Base-by-base conservation (phyloP, 306 rosid species). In the Begonia loranthoides region DNA sequence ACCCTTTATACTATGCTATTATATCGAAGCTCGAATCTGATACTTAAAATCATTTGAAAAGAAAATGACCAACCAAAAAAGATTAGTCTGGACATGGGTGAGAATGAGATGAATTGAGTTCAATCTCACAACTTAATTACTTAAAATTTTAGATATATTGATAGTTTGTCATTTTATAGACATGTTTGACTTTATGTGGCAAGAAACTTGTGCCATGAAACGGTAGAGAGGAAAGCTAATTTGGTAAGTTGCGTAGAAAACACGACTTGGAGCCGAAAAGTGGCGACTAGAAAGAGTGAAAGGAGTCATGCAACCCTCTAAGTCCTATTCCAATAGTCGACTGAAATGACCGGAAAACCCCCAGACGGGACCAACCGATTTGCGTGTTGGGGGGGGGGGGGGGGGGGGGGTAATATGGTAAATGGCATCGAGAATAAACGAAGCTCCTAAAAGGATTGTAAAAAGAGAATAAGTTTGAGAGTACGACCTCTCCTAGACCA, bases 321-420 rank as follows among this genome's bases (percentile, higher is more conserved):
- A n/a, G 36, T 73, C 78, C 49, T 65, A 61, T 75, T 65, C 73
- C 60, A 57, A 34, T 70, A 74, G 61, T 70, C 65, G 71, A 74
- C 72, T 55, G 59, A 48, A 77, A 68, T 3, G 47, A 61, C 52
- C 60, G 60, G 57, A 58, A 49, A 50, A 12, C 4, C 12, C 9
- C 12, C 53, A 28, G 9, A 28, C 45, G 65, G 40, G 56, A 28
- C 36, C 6, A 28, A 28, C 36, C 36, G 36, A 28, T 28, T 28
- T 28, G 8, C 36, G 22, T 19, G 22, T 19, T 68, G 48, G 51
- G 43, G n/a, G n/a, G 10, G 33, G 4, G 15, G 21, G 13, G 8
- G 56, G 59, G 3, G 43, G n/a, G 49, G 21, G 61, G 70, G 34
- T 39, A 69, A 8, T 64, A 16, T 40, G 48, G 69, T 61, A 22